These are phyloP conservation scores for Curvularia hawaiiensis DNA, from an alignment of 2,329 filamentous ascomycete species.

Conservation along the genomic window DNA sequence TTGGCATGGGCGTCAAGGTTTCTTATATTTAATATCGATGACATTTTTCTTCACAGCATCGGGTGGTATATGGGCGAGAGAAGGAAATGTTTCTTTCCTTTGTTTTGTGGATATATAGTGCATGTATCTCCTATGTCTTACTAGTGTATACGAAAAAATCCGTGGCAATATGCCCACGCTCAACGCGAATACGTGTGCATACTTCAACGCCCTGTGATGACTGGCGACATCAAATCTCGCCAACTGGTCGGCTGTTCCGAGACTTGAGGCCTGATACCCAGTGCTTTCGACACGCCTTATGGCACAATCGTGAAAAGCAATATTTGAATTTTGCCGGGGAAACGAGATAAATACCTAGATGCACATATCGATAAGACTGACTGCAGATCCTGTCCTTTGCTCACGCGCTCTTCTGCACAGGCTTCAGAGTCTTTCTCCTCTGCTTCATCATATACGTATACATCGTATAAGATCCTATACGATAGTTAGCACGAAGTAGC, in stretches of 20 bases:
- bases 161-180: background rate
- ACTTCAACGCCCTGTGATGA: background rate
- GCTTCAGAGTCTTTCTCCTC: slow-evolving; percentile 25
- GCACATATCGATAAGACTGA: background rate
- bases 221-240: background rate
- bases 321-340: background rate
- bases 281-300: background rate
- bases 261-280: background rate
- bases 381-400: background rate
- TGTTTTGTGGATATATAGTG: background rate
- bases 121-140: slow-evolving; percentile 2
- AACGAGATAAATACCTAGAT: background rate
- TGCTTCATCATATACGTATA: slow-evolving; percentile 39
- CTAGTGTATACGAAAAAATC: background rate
- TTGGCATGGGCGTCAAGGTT: slow-evolving; percentile 97
- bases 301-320: background rate
- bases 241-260: background rate
- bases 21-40: slow-evolving; percentile 74
- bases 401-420: slow-evolving; percentile 3
- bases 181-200: background rate
- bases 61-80: background rate
- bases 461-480: slow-evolving; percentile 31
- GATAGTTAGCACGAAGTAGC: slow-evolving; percentile 3
- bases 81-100: background rate
- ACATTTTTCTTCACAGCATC: background rate